Percentiles rank a stretch among this genome's conserved stretches.
These are phyloP conservation scores for Penicillium brevicompactum DNA, from an alignment of 2,329 filamentous ascomycete species.

Conservation along the genomic window DNA sequence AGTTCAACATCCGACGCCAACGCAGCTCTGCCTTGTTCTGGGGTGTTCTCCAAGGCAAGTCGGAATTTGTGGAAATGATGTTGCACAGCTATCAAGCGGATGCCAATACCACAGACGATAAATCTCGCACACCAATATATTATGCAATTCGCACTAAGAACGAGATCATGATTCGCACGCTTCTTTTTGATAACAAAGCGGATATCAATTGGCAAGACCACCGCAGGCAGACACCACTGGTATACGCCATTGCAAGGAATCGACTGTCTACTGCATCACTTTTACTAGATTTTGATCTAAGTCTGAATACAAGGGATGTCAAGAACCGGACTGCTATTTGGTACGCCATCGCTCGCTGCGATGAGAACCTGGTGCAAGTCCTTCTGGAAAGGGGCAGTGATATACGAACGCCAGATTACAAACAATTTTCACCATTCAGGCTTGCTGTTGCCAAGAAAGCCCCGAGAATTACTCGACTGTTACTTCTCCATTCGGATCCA, in stretches of 20 bases:
- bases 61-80: background rate
- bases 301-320: background rate
- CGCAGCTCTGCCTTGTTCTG: too few relatives aligned
- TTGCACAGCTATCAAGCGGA: constrained; percentile 1
- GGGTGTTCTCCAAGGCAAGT: too few relatives aligned
- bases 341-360: constrained; percentile 1
- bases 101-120: background rate
- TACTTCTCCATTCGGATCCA: too few relatives aligned
- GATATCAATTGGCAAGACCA: too few relatives aligned
- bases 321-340: constrained; percentile 4
- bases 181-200: background rate
- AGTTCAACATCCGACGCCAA: constrained; percentile 6
- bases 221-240: too few relatives aligned
- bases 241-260: constrained; percentile 1
- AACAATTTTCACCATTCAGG: too few relatives aligned
- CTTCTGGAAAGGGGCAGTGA: too few relatives aligned
- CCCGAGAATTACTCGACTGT: too few relatives aligned
- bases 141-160: constrained; percentile 1
- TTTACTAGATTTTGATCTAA: constrained; percentile 3
- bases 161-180: background rate
- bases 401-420: too few relatives aligned
- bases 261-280: background rate
- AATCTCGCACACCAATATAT: constrained; percentile 7
- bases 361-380: constrained; percentile 5
- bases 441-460: too few relatives aligned